A percentile compares a stretch with the other conserved stretches of the same genome.
These are phyloP conservation scores for Pseudopyrenochaeta lycopersici DNA, from an alignment of 2,329 filamentous ascomycete genomes.

Conservation along the genomic window DNA sequence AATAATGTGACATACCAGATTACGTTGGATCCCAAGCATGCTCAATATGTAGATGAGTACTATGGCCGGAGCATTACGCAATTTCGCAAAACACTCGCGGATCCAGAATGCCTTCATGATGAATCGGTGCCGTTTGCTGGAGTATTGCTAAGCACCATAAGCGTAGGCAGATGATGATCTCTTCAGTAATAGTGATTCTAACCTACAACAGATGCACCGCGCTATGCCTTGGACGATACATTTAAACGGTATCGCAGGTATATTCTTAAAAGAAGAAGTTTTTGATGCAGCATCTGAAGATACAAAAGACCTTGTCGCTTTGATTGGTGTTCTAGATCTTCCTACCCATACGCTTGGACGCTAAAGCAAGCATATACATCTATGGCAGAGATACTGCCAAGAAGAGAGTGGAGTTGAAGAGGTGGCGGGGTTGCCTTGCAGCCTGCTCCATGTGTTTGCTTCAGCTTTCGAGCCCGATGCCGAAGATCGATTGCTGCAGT, in stretches of 20 bases:
- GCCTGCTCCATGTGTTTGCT: slow-evolving; percentile 9
- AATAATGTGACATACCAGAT: slow-evolving; percentile 16
- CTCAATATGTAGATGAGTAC: slow-evolving; percentile 5
- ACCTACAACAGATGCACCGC: slow-evolving; percentile 8
- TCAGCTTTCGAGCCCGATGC: slow-evolving; percentile 2
- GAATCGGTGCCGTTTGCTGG: slow-evolving; percentile 11
- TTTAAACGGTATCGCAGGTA: slow-evolving; percentile 11
- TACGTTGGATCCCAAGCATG: slow-evolving; percentile 9
- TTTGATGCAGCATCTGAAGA: not conserved
- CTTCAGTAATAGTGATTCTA: not conserved
- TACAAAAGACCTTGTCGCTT: slow-evolving; percentile 4
- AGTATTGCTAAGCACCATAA: slow-evolving; percentile 9
- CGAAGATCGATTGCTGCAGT: slow-evolving; percentile 8
- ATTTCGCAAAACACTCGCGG: slow-evolving; percentile 8
- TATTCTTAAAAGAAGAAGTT: slow-evolving; percentile 5
- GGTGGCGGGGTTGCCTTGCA: slow-evolving; percentile 6
- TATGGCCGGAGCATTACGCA: slow-evolving; percentile 12
- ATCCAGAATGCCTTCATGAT: slow-evolving; percentile 2
- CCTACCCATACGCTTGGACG: slow-evolving; percentile 10
- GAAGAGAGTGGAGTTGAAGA: slow-evolving; percentile 8
- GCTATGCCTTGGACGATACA: slow-evolving; percentile 16
- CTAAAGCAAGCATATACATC: slow-evolving; percentile 4
- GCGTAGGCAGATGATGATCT: not conserved
- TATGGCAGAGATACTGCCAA: slow-evolving; percentile 11
- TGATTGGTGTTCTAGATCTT: slow-evolving; percentile 12